These are phyloP conservation scores for Blastobotrys proliferans DNA, from an alignment of 1,139 yeast species.

Conservation along the genomic window DNA sequence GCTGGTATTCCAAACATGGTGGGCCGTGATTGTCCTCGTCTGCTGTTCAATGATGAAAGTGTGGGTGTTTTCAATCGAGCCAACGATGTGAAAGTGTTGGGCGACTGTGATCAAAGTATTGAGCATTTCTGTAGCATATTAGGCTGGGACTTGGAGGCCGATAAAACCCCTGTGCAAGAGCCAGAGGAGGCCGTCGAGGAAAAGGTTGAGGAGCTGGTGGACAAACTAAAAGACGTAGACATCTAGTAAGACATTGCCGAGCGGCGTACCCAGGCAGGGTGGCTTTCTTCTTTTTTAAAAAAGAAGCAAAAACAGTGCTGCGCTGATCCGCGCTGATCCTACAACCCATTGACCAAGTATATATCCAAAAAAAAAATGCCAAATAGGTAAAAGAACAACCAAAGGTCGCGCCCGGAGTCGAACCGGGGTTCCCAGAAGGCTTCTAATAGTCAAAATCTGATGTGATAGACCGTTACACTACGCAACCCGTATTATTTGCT, in stretches of 20 bases:
- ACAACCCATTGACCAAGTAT: too few relatives aligned
- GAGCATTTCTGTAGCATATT: slow-evolving; percentile 47
- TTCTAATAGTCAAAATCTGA: slow-evolving; percentile 13
- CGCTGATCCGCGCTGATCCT: too few relatives aligned
- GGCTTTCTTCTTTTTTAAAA: too few relatives aligned
- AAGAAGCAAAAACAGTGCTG: too few relatives aligned
- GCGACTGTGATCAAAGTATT: slow-evolving; percentile 63
- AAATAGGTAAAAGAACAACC: background rate
- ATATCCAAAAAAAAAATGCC: too few relatives aligned
- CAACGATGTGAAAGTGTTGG: slow-evolving; percentile 56
- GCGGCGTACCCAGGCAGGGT: background rate
- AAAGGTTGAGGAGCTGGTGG: slow-evolving; percentile 13
- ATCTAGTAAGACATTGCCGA: slow-evolving; percentile 1
- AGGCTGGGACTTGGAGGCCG: slow-evolving; percentile 62
- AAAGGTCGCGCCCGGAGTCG: slow-evolving; percentile 32
- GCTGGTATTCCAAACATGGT: slow-evolving; percentile 75
- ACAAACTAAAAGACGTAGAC: slow-evolving; percentile 19
- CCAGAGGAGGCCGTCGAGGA: slow-evolving; percentile 11
- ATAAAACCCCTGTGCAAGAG: slow-evolving; percentile 18
- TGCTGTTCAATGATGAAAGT: slow-evolving; percentile 65
- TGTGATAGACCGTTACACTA: slow-evolving; percentile 15
- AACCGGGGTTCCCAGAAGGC: slow-evolving; percentile 29
- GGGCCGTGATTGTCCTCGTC: slow-evolving; percentile 46
- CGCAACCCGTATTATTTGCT: slow-evolving; percentile 9
- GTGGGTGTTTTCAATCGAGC: slow-evolving; percentile 67